Conservation (phyloP, 345 rosid genomes). For the Dimocarpus longan region DNA sequence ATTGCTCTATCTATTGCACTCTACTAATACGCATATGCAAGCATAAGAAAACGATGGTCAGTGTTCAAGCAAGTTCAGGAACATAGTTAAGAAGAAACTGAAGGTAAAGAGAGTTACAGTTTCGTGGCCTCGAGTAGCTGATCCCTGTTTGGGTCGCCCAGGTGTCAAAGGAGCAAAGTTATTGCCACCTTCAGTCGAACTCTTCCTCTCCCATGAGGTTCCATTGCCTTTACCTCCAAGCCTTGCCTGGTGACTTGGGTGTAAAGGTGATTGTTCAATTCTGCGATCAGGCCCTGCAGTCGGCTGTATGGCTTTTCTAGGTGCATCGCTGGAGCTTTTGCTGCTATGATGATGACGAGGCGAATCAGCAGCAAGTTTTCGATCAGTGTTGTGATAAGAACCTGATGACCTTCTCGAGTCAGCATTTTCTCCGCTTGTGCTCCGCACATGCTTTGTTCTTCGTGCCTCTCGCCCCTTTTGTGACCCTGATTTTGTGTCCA, state of each 20-base stretch:
- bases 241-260: conserved; percentile 12
- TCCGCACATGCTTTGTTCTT: neutral
- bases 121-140: conserved; percentile 26
- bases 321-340: conserved; percentile 6
- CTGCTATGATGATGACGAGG: conserved; percentile 10
- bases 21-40: neutral
- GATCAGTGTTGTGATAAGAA: conserved; percentile 6
- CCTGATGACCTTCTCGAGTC: neutral
- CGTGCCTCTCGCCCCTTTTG: conserved; percentile 10
- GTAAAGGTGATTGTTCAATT: conserved; percentile 15
- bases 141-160: conserved; percentile 28
- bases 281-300: conserved; percentile 19
- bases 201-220: conserved; percentile 23
- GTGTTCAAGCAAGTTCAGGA: conserved; percentile 4
- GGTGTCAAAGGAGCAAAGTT: conserved; percentile 26
- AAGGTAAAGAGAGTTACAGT: conserved; percentile 21
- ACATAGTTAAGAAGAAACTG: neutral
- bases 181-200: conserved; percentile 17
- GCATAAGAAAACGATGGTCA: neutral
- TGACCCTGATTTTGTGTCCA: conserved; percentile 7
- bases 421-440: conserved; percentile 14
- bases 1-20: neutral
- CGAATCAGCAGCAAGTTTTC: neutral
- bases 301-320: conserved; percentile 1
- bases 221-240: conserved; percentile 20